phyloP scores from a whole-genome alignment of 306 rosid species.

The Ziziphus jujuba region DNA sequence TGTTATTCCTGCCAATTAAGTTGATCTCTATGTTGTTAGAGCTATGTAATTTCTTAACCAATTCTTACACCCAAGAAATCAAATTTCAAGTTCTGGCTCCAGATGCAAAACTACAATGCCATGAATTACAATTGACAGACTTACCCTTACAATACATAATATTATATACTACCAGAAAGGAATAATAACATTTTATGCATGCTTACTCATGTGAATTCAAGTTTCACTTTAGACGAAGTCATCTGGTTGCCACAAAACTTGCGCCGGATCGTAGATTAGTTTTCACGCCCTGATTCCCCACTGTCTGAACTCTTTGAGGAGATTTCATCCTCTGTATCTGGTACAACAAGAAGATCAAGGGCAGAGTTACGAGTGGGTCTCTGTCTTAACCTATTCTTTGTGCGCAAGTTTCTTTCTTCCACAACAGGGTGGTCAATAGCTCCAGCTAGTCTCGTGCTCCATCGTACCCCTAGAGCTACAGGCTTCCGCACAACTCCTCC shows the following conservation, averaged over 20 bases:
- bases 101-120: background rate
- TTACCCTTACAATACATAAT: background rate
- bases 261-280: constrained; percentile 5
- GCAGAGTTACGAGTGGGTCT: constrained; percentile 80
- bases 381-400: constrained; percentile 72
- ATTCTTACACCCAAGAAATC: background rate
- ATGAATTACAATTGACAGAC: no score
- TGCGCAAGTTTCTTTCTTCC: constrained; percentile 47
- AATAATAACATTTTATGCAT: background rate
- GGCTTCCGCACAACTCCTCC: background rate
- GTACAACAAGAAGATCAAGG: constrained; percentile 40
- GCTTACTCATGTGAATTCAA: background rate
- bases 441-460: constrained; percentile 49
- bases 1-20: no score
- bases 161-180: constrained; percentile 6
- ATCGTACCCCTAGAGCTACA: constrained; percentile 35
- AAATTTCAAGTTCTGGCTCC: background rate
- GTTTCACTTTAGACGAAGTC: constrained; percentile 3
- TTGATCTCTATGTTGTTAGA: no score
- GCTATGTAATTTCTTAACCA: no score
- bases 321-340: constrained; percentile 54
- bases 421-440: constrained; percentile 30
- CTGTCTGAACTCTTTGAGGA: background rate
- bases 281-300: background rate
- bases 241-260: constrained; percentile 10